phyloP scores from a whole-genome alignment of 768 basidiomycete genomes.

The Trametes coccinea region DNA sequence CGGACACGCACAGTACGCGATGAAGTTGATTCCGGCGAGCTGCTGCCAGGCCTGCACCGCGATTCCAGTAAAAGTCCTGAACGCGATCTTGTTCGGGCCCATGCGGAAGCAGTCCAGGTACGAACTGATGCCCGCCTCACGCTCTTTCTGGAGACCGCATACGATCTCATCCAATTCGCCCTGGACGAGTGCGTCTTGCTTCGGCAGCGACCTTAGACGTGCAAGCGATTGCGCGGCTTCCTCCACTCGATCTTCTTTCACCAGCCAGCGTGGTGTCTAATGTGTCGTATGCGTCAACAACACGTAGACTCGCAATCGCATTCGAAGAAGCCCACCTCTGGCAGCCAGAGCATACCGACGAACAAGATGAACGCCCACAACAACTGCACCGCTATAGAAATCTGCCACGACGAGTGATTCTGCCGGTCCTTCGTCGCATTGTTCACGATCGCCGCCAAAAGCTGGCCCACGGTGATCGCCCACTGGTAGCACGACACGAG shows the following conservation, averaged over 20 bases:
- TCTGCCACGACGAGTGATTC: constrained; percentile 56
- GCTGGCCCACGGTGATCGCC: constrained; percentile 72
- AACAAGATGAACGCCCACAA: constrained; percentile 73
- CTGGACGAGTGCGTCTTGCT: constrained; percentile 35
- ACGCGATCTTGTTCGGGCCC: constrained; percentile 55
- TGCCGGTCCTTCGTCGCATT: constrained; percentile 58
- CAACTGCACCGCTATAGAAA: constrained; percentile 79
- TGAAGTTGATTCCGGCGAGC: constrained; percentile 75
- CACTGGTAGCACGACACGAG: constrained; percentile 42
- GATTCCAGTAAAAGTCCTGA: constrained; percentile 78
- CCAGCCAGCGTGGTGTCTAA: constrained; percentile 66
- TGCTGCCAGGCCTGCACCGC: constrained; percentile 76
- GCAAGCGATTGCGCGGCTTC: constrained; percentile 56
- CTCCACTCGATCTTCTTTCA: constrained; percentile 60
- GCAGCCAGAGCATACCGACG: constrained; percentile 56
- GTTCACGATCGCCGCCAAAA: constrained; percentile 70
- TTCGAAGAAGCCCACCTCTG: neutral
- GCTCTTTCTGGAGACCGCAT: constrained; percentile 30
- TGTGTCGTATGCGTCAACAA: neutral
- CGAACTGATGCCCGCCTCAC: neutral
- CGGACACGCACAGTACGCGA: neutral
- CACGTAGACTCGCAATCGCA: neutral
- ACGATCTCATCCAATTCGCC: constrained; percentile 32
- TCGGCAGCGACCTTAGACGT: constrained; percentile 34
- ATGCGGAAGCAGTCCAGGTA: constrained; percentile 36